Evolutionary conservation across 441 rosid species (phyloP).

Genomic region (Bruguiera hainesii): DNA sequence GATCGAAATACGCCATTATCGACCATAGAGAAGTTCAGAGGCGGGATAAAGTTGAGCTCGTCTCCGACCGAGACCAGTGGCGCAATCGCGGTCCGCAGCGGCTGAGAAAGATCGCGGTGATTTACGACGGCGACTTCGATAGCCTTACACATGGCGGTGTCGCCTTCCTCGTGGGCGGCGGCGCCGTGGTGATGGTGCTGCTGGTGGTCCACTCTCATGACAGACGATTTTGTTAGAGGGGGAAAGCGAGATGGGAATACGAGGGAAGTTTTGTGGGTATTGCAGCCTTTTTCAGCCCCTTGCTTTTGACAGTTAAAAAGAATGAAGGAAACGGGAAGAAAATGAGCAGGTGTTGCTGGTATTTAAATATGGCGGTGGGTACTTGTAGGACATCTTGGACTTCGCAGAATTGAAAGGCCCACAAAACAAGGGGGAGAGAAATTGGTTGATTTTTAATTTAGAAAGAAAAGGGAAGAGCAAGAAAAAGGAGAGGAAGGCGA

Average conservation of each 20-base stretch:
- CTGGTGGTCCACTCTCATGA: constrained; percentile 35
- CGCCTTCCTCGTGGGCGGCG: constrained; percentile 6
- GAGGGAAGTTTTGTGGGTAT: constrained; percentile 26
- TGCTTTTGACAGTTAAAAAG: constrained; percentile 25
- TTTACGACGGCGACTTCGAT: constrained; percentile 49
- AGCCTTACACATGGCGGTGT: constrained; percentile 33
- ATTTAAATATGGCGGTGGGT: constrained; percentile 14
- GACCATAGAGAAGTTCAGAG: constrained; percentile 82
- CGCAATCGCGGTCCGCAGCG: not conserved
- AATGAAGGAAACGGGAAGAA: not conserved
- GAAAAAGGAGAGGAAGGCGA: constrained; percentile 15
- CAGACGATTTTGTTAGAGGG: constrained; percentile 3
- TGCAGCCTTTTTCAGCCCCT: not conserved
- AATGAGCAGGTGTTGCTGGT: constrained; percentile 17
- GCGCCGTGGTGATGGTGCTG: not conserved
- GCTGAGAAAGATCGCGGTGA: constrained; percentile 26
- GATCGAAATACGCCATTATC: constrained; percentile 86
- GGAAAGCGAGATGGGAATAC: constrained; percentile 17
- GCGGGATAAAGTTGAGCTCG: constrained; percentile 49
- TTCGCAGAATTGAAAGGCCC: not conserved
- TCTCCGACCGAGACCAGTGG: constrained; percentile 34
- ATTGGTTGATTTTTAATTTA: too few relatives aligned
- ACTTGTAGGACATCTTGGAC: constrained; percentile 23
- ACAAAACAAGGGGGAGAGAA: not conserved
- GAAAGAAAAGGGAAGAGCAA: too few relatives aligned